Percentiles rank a stretch among this genome's conserved stretches.
Conservation (phyloP, 305 asterid genomes). For the Solanum hybrid region DNA sequence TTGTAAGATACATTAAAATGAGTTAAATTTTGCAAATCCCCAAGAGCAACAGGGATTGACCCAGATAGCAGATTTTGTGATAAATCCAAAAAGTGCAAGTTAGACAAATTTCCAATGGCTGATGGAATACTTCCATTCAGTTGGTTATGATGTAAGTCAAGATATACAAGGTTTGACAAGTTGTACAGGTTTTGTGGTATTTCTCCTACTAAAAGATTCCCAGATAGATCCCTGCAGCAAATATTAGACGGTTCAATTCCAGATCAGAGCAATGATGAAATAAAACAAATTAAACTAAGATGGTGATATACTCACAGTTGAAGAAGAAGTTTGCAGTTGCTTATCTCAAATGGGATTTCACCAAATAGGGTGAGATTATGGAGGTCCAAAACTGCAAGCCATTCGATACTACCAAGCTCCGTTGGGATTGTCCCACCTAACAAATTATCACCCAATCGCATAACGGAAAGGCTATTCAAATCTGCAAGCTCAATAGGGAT, state of each 20-base stretch:
- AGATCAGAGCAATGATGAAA: neutral
- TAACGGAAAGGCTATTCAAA: conserved; percentile 43
- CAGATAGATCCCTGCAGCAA: conserved; percentile 63
- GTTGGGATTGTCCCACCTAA: conserved; percentile 61
- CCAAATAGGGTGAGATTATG: conserved; percentile 53
- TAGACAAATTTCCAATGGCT: conserved; percentile 53
- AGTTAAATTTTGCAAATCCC: conserved; percentile 42
- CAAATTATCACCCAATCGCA: conserved; percentile 59
- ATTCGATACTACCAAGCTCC: conserved; percentile 60
- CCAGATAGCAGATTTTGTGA: conserved; percentile 55
- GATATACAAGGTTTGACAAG: conserved; percentile 57
- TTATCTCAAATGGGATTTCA: conserved; percentile 56
- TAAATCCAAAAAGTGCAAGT: conserved; percentile 53
- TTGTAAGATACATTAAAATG: conserved; percentile 74
- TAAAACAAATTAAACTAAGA: neutral
- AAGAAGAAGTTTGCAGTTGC: conserved; percentile 74
- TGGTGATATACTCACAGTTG: conserved; percentile 54
- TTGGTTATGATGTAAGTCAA: conserved; percentile 63
- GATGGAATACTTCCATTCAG: conserved; percentile 57
- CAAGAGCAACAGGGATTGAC: conserved; percentile 47
- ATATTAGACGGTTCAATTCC: neutral
- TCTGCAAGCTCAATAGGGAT: conserved; percentile 53
- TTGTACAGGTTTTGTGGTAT: conserved; percentile 48
- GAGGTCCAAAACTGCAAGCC: conserved; percentile 80
- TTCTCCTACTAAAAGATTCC: conserved; percentile 51